Base-by-base conservation (phyloP, 2,329 filamentous ascomycete species). In the Gaeumannomyces sp. region DNA sequence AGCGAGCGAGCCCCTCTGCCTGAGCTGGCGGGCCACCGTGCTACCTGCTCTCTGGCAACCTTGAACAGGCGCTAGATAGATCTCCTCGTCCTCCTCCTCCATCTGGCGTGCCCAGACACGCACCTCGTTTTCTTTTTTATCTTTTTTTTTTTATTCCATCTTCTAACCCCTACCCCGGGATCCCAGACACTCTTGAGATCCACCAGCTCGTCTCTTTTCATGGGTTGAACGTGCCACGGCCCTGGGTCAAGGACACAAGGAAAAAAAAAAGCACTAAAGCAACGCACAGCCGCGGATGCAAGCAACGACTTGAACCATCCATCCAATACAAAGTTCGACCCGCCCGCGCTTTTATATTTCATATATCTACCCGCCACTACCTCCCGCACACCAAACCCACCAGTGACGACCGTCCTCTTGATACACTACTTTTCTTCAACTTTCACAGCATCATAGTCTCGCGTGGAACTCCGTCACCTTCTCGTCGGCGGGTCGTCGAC, bases 231-330 rank as follows among this genome's bases (percentile, higher is more conserved):
- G 27, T 61, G 29, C 28, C 33, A 35, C 19, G 31, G 60, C 33
- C 35, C 25, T 27, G 35, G 33, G 35, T 33, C 58, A 65, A n/a
- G 33, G 27, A 56, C 60, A 56, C 50, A 38, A 58, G 35, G 60
- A 50, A 45, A 59, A 62, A 59, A 53, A 29, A 62, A n/a, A 59
- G 35, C 25, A 63, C 38, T 50, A 50, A 50, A 50, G 38, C 19
- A 50, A 50, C 38, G 38, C 38, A 50, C 38, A 50, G 38, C 38
- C 38, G 16, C 38, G 16, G 38, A 22, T 50, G 38, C 38, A 19
- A 50, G 19, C 38, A 50, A 50, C 38, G 38, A 50, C 38, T 50
- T 50, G 38, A 25, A 59, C 14, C 2, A 16, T 11, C 22, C 60
- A 28, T 27, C 28, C 45, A 35, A 53, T 45, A 25, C 50, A 50